Evolutionary conservation across 495 filamentous ascomycete genomes (phyloP).

Genomic region (Pyrenopolyporus hunteri): DNA sequence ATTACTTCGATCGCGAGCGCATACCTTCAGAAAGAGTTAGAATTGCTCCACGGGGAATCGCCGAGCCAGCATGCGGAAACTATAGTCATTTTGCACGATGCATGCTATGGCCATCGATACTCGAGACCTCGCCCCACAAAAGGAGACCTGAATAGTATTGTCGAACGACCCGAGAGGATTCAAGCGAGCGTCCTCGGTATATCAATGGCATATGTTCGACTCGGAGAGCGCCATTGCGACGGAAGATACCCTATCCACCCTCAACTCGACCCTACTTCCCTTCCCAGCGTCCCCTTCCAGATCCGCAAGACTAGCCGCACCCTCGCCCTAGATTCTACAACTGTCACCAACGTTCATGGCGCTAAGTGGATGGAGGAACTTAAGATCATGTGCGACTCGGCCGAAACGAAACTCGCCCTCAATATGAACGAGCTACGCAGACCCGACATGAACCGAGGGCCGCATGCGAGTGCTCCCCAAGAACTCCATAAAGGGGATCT

Average conservation of each 20-base stretch:
- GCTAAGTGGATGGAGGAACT: slow-evolving; percentile 90
- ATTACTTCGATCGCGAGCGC: slow-evolving; percentile 71
- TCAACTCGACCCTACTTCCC: slow-evolving; percentile 51
- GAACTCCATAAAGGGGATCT: slow-evolving; percentile 82
- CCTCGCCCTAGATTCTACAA: slow-evolving; percentile 67
- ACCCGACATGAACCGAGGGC: slow-evolving; percentile 56
- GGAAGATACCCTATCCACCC: slow-evolving; percentile 68
- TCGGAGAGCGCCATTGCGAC: slow-evolving; percentile 80
- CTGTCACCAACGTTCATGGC: slow-evolving; percentile 84
- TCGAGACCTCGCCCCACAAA: slow-evolving; percentile 78
- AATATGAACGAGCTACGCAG: slow-evolving; percentile 78
- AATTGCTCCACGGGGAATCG: slow-evolving; percentile 61
- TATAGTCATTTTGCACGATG: slow-evolving; percentile 85
- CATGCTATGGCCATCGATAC: slow-evolving; percentile 90
- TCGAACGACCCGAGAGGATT: slow-evolving; percentile 91
- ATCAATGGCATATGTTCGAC: slow-evolving; percentile 83
- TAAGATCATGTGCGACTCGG: slow-evolving; percentile 78
- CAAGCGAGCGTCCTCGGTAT: slow-evolving; percentile 83
- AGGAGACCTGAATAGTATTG: slow-evolving; percentile 71
- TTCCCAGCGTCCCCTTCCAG: slow-evolving; percentile 74
- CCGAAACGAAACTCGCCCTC: slow-evolving; percentile 72
- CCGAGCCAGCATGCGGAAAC: slow-evolving; percentile 62
- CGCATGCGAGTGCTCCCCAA: slow-evolving; percentile 51
- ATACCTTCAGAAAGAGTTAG: slow-evolving; percentile 73
- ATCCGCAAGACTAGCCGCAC: slow-evolving; percentile 75